Conservation (phyloP, 352 stramenopile genomes). For the Globisporangium okanoganense region DNA sequence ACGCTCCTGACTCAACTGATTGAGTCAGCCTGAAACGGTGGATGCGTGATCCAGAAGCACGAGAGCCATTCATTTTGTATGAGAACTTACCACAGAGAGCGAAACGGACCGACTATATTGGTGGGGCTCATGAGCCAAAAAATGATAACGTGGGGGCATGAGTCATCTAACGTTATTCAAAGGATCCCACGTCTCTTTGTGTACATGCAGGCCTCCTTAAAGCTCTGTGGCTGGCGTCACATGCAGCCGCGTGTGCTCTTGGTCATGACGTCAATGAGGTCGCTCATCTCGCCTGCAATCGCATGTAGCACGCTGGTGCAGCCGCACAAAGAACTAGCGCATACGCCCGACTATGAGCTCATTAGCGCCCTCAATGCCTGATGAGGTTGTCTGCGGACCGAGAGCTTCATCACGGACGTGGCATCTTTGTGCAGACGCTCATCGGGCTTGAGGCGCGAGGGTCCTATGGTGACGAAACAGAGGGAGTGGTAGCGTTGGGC, state of each 20-base stretch:
- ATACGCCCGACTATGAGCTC: constrained; percentile 9
- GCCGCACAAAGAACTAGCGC: constrained; percentile 1
- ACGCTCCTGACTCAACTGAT: too few relatives aligned
- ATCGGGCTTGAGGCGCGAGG: constrained; percentile 3
- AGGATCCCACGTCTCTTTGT: background rate
- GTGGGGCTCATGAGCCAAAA: too few relatives aligned
- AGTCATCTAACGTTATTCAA: too few relatives aligned
- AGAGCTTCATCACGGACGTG: constrained; percentile 8
- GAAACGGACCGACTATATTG: too few relatives aligned
- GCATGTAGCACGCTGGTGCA: background rate
- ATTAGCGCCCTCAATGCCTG: background rate
- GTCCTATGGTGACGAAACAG: background rate
- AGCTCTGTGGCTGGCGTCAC: too few relatives aligned
- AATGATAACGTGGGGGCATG: too few relatives aligned
- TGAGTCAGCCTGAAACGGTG: too few relatives aligned
- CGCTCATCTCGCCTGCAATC: constrained; percentile 3
- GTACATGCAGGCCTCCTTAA: too few relatives aligned
- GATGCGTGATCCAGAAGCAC: too few relatives aligned
- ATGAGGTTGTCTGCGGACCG: background rate
- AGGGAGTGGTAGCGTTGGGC: too few relatives aligned
- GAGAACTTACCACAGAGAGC: too few relatives aligned
- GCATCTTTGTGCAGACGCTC: constrained; percentile 23
- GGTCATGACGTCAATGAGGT: constrained; percentile 7
- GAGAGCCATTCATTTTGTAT: too few relatives aligned
- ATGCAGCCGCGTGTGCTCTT: constrained; percentile 1